Base-by-base conservation (phyloP, 495 filamentous ascomycete genomes). In the Rostrohypoxylon terebratum region DNA sequence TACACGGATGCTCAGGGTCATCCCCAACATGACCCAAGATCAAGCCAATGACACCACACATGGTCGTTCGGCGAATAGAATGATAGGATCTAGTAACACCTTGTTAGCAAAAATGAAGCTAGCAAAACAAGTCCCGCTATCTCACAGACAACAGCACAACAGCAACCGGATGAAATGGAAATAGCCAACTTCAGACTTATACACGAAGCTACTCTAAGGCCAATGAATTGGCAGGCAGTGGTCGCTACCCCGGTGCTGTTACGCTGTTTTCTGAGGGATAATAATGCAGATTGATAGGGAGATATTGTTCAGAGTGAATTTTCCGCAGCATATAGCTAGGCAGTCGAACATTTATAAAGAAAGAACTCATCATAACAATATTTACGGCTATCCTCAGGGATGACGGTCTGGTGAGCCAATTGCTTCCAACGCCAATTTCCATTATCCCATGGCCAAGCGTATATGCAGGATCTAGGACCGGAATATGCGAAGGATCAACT, bases 311-410 rank as follows among this genome's bases (percentile, higher is more conserved):
- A 77, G 75, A 75, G 73, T 75, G 54, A 23, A 58, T 69, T 44
- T 75, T 77, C 75, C 73, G 73, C 75, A 77, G 64, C 71, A 75
- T 75, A 11, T 66, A 38, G 62, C 71, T 77, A 74, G 73, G 75
- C 64, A 77, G 75, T 77, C 75, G 75, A 77, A 75, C 75, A 77
- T 75, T 75, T 77, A 62, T 66, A 73, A 75, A 57, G 60, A 60
- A 68, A 71, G 28, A 65, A 55, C 69, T 77, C 75, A 77, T 77
- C 75, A 77, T 47, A 38, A 64, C 75, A 73, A 66, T 66, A 63
- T 51, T 44, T 45, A 60, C 53, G 48, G 40, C 58, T 44, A 25
- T 38, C 4, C 14, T 40, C 44, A 31, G 60, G 59, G 28, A 55
- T 23, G 44, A 55, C 55, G 40, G 40, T 70, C 54, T 16, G 71